Conservation (phyloP, 192 early-diverging fungal genomes). For the Backusella circina region DNA sequence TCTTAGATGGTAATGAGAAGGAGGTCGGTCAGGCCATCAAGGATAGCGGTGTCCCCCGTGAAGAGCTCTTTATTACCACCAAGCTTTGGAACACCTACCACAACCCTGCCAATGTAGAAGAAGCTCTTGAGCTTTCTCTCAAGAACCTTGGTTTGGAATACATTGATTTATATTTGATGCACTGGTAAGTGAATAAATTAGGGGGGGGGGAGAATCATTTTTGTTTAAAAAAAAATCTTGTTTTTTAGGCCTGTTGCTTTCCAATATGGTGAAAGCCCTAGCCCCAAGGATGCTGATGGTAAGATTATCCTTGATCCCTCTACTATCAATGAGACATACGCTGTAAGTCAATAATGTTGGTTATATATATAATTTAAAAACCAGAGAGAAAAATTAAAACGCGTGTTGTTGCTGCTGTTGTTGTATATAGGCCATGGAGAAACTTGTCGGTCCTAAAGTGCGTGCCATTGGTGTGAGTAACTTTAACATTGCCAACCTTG, state of each 20-base stretch:
- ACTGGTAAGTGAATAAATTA: constrained; percentile 15
- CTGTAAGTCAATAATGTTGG: constrained; percentile 14
- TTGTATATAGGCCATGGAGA: constrained; percentile 25
- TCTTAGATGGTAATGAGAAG: constrained; percentile 65
- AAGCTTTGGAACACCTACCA: constrained; percentile 57
- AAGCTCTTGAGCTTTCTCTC: constrained; percentile 62
- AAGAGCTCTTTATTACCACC: constrained; percentile 75
- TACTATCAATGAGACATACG: constrained; percentile 48
- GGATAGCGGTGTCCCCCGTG: constrained; percentile 55
- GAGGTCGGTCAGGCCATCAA: constrained; percentile 74
- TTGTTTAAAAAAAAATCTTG: not conserved
- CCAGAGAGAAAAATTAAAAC: not conserved
- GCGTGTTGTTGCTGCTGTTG: constrained; percentile 17
- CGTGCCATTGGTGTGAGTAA: constrained; percentile 63
- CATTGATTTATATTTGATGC: constrained; percentile 72
- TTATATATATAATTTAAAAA: not conserved
- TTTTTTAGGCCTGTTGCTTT: constrained; percentile 26
- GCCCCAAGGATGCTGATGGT: constrained; percentile 16
- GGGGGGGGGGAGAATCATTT: not conserved
- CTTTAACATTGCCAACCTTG: constrained; percentile 36
- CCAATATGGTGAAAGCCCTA: not conserved
- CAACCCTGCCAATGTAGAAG: constrained; percentile 56
- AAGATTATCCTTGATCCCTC: constrained; percentile 24
- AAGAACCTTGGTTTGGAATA: constrained; percentile 70
- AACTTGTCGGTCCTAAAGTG: constrained; percentile 39